Evolutionary conservation across 106 monocot genomes (phyloP).

Genomic region (Platanthera guangdongensis): DNA sequence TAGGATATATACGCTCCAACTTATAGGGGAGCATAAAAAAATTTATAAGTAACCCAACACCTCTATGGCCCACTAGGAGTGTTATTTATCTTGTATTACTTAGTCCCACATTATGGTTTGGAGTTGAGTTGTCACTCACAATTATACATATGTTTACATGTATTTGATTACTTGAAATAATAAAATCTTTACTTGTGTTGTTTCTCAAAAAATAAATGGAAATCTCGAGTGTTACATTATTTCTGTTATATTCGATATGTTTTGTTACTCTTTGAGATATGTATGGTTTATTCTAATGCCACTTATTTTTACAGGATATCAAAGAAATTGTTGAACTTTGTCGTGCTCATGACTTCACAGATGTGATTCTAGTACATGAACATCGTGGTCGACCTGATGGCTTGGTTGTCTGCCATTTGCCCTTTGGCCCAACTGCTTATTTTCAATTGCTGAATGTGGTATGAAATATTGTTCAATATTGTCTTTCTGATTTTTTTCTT

Average conservation of each 20-base stretch:
- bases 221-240: no score
- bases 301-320: slow-evolving; percentile 48
- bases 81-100: no score
- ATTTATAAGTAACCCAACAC: no score
- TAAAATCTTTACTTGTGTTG: no score
- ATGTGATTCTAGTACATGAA: slow-evolving; percentile 93
- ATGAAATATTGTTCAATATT: slow-evolving; percentile 24
- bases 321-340: slow-evolving; percentile 87
- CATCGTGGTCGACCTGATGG: slow-evolving; percentile 90
- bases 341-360: slow-evolving; percentile 81
- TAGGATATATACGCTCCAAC: no score
- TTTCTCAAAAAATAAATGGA: no score
- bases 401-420: slow-evolving; percentile 87
- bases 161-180: no score
- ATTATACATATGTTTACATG: no score
- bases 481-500: background rate
- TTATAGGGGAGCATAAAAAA: no score
- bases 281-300: background rate
- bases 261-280: background rate
- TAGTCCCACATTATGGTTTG: no score
- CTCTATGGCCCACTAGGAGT: no score
- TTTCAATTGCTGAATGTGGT: slow-evolving; percentile 96
- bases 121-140: no score
- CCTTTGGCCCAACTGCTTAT: slow-evolving; percentile 94
- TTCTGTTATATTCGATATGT: background rate